These are phyloP conservation scores for Prunus mongolica DNA, from an alignment of 306 rosid genomes.

Conservation along the genomic window DNA sequence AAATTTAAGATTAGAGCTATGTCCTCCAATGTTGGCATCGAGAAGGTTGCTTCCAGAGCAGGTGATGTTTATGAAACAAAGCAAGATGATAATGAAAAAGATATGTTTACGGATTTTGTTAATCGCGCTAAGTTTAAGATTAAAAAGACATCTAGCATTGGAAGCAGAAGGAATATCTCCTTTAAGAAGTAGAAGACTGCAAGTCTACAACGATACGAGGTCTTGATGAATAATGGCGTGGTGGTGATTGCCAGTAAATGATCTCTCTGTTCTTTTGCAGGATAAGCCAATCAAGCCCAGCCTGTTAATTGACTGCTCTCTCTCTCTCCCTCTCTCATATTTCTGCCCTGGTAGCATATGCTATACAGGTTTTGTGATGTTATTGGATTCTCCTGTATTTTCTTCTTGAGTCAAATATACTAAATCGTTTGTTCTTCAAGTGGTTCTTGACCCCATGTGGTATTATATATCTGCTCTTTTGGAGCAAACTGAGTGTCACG, in stretches of 20 bases:
- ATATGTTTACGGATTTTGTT: conserved; percentile 20
- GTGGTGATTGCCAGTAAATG: background rate
- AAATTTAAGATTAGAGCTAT: conserved; percentile 15
- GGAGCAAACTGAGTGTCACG: background rate
- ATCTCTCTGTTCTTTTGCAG: no score
- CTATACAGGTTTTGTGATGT: background rate
- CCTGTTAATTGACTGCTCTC: background rate
- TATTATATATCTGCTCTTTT: background rate
- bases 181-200: conserved; percentile 11
- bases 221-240: background rate
- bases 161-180: conserved; percentile 23
- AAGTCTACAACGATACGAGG: background rate
- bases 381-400: background rate
- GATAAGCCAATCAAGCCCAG: no score
- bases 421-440: background rate
- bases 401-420: background rate
- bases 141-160: conserved; percentile 23
- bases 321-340: background rate
- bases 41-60: conserved; percentile 4
- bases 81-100: conserved; percentile 13
- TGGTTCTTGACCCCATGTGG: background rate
- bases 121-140: conserved; percentile 22
- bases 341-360: background rate
- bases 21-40: conserved; percentile 16
- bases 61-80: conserved; percentile 6